A percentile compares a stretch with the other conserved stretches of the same genome.
Evolutionary conservation across 192 early-diverging fungal species (phyloP).

Genomic region (Obelidium mucronatum): DNA sequence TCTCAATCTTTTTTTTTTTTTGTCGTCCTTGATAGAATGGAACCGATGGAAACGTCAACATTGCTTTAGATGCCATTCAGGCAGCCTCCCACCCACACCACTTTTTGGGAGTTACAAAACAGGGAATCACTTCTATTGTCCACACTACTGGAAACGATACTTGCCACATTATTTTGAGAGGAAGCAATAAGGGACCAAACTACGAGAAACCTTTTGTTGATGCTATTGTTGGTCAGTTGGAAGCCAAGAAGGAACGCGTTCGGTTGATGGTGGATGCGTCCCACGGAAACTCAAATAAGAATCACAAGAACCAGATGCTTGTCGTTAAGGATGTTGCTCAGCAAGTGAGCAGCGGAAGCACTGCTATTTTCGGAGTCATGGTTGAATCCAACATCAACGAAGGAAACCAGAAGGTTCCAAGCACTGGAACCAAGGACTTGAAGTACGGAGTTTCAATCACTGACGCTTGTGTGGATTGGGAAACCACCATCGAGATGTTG

Average conservation of each 20-base stretch:
- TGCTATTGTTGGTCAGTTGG: slow-evolving; percentile 61
- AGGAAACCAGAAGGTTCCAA: slow-evolving; percentile 72
- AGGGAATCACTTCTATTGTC: slow-evolving; percentile 89
- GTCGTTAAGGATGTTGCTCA: slow-evolving; percentile 74
- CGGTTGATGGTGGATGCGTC: slow-evolving; percentile 94
- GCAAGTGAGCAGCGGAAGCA: slow-evolving; percentile 68
- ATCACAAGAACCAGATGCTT: slow-evolving; percentile 82
- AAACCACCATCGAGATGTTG: slow-evolving; percentile 81
- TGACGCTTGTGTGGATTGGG: slow-evolving; percentile 94
- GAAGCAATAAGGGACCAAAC: slow-evolving; percentile 88
- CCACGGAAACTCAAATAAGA: slow-evolving; percentile 93
- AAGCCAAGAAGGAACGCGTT: slow-evolving; percentile 62
- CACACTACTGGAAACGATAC: slow-evolving; percentile 87
- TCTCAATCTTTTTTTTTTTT: neutral
- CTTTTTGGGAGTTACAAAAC: slow-evolving; percentile 95
- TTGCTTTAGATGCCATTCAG: slow-evolving; percentile 93
- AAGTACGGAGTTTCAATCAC: slow-evolving; percentile 91
- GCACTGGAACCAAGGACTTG: slow-evolving; percentile 73
- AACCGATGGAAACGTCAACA: slow-evolving; percentile 89
- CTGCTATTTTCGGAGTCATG: slow-evolving; percentile 90
- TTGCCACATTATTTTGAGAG: slow-evolving; percentile 95
- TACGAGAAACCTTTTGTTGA: slow-evolving; percentile 79
- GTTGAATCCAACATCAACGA: slow-evolving; percentile 92
- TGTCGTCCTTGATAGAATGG: slow-evolving; percentile 44
- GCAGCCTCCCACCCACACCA: slow-evolving; percentile 86